phyloP scores from a whole-genome alignment of 176 grass and related monocot species.

The Otatea glauca region DNA sequence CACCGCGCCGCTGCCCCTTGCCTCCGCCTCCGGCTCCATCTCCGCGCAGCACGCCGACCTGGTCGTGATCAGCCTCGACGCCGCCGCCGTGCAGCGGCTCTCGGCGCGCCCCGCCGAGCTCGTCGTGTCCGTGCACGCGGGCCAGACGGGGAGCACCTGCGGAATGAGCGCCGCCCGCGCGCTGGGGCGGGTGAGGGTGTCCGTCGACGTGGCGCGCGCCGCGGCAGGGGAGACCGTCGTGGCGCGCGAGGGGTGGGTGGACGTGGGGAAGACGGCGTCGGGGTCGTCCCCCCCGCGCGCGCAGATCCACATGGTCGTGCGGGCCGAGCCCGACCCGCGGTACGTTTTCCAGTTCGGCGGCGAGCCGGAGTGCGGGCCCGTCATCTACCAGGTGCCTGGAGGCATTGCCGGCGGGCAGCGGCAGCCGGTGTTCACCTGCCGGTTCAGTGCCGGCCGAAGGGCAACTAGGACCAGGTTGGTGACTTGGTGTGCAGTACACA shows the following conservation, averaged over 20 bases:
- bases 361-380: conserved; percentile 90
- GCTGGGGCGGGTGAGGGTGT: conserved; percentile 62
- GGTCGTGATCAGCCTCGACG: conserved; percentile 75
- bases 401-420: conserved; percentile 54
- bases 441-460: conserved; percentile 71
- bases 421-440: conserved; percentile 92
- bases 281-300: conserved; percentile 39
- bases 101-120: conserved; percentile 56
- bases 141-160: conserved; percentile 58
- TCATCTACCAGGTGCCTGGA: conserved; percentile 83
- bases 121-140: conserved; percentile 69
- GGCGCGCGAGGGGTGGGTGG: conserved; percentile 74
- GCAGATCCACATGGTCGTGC: conserved; percentile 76
- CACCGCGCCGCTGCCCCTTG: conserved; percentile 68
- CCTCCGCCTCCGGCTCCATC: neutral
- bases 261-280: conserved; percentile 50
- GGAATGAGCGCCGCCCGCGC: conserved; percentile 53
- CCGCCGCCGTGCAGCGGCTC: conserved; percentile 63
- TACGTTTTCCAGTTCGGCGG: conserved; percentile 97
- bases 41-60: conserved; percentile 23
- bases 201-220: conserved; percentile 59
- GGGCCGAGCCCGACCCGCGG: conserved; percentile 85
- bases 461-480: conserved; percentile 62
- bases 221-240: conserved; percentile 53
- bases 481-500: neutral